Base-by-base conservation (phyloP, 2,329 filamentous ascomycete species). In the Colletotrichum higginsianum region DNA sequence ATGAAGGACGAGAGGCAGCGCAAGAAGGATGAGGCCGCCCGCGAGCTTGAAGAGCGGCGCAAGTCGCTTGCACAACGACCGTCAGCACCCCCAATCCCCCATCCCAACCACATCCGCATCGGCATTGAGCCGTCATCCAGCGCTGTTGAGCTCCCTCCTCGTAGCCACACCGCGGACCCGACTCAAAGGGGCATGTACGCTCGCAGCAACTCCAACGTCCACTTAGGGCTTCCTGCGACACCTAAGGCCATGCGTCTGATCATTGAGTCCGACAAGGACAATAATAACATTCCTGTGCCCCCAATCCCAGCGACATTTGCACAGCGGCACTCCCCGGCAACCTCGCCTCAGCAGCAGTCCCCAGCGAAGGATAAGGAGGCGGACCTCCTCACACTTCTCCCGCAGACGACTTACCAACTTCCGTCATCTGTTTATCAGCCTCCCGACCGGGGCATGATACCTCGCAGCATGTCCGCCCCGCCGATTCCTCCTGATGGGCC, bases 171-270 rank as follows among this genome's bases (percentile, higher is more conserved):
- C 9, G 91, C 89, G 2, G 91, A 93, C 72, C 89, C 90, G 2
- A 86, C 84, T 3, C 55, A 49, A 7, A 82, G 82, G 73, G 86
- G 84, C 78, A 87, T 88, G 79, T 87, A 86, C 73, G 84, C 85
- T 16, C 81, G 80, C 62, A 80, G 80, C 42, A 80, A 79, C 44
- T 75, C 79, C 18, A 82, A 78, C 2, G 86, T 86, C 1, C 87
- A 89, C 7, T 88, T 96, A 62, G 95, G 95, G 0, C 87, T 98
- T n/a, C 95, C 96, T 16, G 94, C 95, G 2, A 98, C 95, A 0
- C 95, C 96, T 40, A 92, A 94, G 83, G 95, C 95, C 1, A 97
- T 98, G 95, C 90, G 93, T 23, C 90, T 97, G 1, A 90, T 94
- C 53, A 91, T 96, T 75, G 88, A 90, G 75, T 82, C 86, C 2